These are phyloP conservation scores for Saccharomyces hybrid DNA, from an alignment of 1,139 yeast species.

Conservation along the genomic window DNA sequence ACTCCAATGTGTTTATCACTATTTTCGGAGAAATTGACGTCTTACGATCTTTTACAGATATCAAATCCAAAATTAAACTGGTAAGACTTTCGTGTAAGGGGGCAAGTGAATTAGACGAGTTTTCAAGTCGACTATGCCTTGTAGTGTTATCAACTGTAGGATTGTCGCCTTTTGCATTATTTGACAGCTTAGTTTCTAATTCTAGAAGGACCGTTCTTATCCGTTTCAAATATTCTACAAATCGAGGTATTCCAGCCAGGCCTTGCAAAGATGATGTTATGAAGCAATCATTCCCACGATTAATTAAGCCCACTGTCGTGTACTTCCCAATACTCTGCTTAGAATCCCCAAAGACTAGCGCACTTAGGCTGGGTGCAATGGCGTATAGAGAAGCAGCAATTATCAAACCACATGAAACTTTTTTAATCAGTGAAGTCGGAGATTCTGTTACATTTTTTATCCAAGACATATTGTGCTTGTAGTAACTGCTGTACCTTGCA, in stretches of 20 bases:
- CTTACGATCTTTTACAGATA: constrained; percentile 49
- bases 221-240: constrained; percentile 54
- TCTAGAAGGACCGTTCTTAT: constrained; percentile 25
- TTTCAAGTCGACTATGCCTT: neutral
- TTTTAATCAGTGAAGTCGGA: neutral
- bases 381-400: constrained; percentile 7
- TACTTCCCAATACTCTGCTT: constrained; percentile 54
- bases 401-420: constrained; percentile 2
- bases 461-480: neutral
- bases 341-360: neutral
- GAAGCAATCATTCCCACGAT: constrained; percentile 82
- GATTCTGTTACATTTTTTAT: neutral
- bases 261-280: constrained; percentile 91
- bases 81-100: constrained; percentile 9
- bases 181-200: neutral
- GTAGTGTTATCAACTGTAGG: neutral
- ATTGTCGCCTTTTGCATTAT: neutral
- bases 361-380: constrained; percentile 7
- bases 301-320: constrained; percentile 69
- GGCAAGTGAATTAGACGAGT: neutral
- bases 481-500: neutral
- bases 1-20: constrained; percentile 62
- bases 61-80: constrained; percentile 35
- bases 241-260: constrained; percentile 57
- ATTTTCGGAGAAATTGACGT: constrained; percentile 71